phyloP scores from a whole-genome alignment of 352 stramenopile species.

The Phytophthora pistaciae region DNA sequence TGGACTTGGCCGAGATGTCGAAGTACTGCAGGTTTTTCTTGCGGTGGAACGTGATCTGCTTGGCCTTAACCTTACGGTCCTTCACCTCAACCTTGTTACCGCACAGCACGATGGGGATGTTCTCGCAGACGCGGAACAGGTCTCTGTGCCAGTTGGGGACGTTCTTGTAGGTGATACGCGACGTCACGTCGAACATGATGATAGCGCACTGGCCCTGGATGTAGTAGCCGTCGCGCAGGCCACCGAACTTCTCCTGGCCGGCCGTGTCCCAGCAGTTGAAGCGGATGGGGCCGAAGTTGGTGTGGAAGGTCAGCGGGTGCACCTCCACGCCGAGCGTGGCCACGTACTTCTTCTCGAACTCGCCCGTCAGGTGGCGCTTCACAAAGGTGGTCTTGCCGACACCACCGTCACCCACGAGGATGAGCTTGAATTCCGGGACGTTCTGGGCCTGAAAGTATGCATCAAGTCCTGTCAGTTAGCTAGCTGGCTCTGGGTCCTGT shows the following conservation, averaged over 20 bases:
- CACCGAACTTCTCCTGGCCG: constrained; percentile 99
- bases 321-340: constrained; percentile 99
- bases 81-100: constrained; percentile 99
- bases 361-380: constrained; percentile 99
- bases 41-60: constrained; percentile 99
- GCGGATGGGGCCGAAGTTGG: constrained; percentile 98
- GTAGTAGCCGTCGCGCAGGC: constrained; percentile 97
- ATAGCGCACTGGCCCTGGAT: constrained; percentile 99
- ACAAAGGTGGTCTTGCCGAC: constrained; percentile 99
- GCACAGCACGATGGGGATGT: constrained; percentile 99
- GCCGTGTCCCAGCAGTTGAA: constrained; percentile 99
- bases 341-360: constrained; percentile 99
- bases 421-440: constrained; percentile 99
- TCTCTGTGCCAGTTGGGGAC: constrained; percentile 99
- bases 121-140: constrained; percentile 99
- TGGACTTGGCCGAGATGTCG: constrained; percentile 99
- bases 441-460: constrained; percentile 57
- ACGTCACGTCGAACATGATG: constrained; percentile 99
- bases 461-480: constrained; percentile 18
- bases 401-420: constrained; percentile 99
- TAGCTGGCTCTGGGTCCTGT: background rate
- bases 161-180: constrained; percentile 99
- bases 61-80: constrained; percentile 99
- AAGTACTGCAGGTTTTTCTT: constrained; percentile 99
- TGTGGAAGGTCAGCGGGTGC: constrained; percentile 99